phyloP scores from a whole-genome alignment of 2,329 filamentous ascomycete genomes.

The Thermochaetoides dissita region DNA sequence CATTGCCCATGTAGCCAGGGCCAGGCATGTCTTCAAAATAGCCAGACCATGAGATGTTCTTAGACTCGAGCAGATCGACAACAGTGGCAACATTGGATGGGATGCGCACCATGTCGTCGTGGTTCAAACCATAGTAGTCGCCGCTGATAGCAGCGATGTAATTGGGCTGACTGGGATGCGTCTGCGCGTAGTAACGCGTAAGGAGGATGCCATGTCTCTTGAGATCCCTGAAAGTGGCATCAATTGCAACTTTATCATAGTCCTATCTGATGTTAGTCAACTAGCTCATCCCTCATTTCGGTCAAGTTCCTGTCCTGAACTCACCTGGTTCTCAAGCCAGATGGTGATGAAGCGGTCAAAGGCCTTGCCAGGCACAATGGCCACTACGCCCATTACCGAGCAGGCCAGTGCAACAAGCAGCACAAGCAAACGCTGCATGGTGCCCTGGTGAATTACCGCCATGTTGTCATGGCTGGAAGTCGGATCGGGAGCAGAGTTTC shows the following conservation, averaged over 20 bases:
- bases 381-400: conserved; percentile 2
- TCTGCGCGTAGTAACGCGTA: conserved; percentile 31
- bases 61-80: conserved; percentile 30
- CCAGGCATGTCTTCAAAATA: conserved; percentile 33
- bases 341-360: conserved; percentile 31
- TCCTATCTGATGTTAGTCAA: conserved; percentile 21
- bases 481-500: too few species aligned
- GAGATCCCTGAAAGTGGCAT: conserved; percentile 26
- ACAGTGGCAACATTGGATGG: conserved; percentile 32
- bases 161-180: conserved; percentile 32
- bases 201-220: conserved; percentile 30
- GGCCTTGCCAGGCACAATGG: conserved; percentile 22
- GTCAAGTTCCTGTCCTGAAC: conserved; percentile 2
- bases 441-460: neutral
- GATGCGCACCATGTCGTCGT: conserved; percentile 29
- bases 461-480: too few species aligned
- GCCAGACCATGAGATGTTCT: conserved; percentile 27
- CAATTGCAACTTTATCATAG: conserved; percentile 26
- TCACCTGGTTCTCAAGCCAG: conserved; percentile 31
- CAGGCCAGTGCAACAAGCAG: conserved; percentile 5
- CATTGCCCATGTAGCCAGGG: conserved; percentile 32
- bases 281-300: neutral
- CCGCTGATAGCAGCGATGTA: conserved; percentile 32
- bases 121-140: conserved; percentile 34
- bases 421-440: conserved; percentile 5